These are phyloP conservation scores for Arxiozyma bovina DNA, from an alignment of 1,139 yeast genomes.

Conservation along the genomic window DNA sequence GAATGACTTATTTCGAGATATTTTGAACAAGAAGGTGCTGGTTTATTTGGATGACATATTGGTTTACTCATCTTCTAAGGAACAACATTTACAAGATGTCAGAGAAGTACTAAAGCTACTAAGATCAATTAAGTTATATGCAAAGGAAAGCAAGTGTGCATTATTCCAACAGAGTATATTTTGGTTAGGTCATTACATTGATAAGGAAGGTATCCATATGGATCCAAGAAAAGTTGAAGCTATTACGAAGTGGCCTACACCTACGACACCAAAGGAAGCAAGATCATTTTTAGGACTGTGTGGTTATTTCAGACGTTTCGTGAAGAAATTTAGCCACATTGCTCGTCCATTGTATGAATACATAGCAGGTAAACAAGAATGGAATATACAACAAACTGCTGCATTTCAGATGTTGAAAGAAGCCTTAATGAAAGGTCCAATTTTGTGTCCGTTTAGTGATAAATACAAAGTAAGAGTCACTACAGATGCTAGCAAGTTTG, in stretches of 20 bases:
- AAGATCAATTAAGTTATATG: not conserved
- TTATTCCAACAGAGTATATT: not conserved
- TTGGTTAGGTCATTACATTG: not conserved
- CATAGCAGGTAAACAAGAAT: not conserved
- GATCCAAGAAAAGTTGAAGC: not conserved
- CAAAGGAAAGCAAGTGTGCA: not conserved
- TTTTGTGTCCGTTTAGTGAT: not conserved
- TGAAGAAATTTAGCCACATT: not conserved
- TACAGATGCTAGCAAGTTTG: not conserved
- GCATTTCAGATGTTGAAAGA: not conserved
- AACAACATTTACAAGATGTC: conserved; percentile 15
- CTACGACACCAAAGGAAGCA: not conserved
- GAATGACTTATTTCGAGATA: conserved; percentile 9
- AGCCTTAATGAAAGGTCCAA: not conserved
- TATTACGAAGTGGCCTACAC: not conserved
- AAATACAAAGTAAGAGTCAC: not conserved
- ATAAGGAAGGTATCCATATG: not conserved
- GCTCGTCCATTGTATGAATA: not conserved
- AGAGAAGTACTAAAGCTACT: not conserved
- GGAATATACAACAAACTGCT: not conserved
- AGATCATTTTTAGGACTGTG: not conserved
- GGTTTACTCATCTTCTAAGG: conserved; percentile 12
- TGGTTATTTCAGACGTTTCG: not conserved
- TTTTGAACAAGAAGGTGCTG: conserved; percentile 9
- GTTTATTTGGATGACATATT: conserved; percentile 26